These are phyloP conservation scores for Microbotryomycetes sp. DNA, from an alignment of 1,284 basidiomycete genomes.

Conservation along the genomic window DNA sequence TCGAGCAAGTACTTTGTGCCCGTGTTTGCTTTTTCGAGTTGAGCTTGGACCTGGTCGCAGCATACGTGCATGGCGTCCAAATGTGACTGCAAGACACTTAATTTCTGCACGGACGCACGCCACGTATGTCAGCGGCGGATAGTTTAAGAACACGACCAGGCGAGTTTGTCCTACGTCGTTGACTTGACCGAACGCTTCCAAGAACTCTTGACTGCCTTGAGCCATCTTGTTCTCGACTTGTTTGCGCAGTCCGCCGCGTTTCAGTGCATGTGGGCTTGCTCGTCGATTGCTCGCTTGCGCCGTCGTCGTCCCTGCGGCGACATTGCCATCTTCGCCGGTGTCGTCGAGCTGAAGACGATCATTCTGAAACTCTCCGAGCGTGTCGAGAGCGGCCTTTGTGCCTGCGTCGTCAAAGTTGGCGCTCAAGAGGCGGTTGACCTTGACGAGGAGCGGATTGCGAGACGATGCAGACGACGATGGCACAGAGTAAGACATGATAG, in stretches of 20 bases:
- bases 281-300: slow-evolving; percentile 42
- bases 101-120: slow-evolving; percentile 51
- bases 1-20: slow-evolving; percentile 78
- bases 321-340: slow-evolving; percentile 3
- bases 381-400: slow-evolving; percentile 70
- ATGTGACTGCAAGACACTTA: slow-evolving; percentile 65
- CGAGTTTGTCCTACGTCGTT: slow-evolving; percentile 66
- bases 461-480: slow-evolving; percentile 37
- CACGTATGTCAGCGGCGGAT: not conserved
- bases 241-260: slow-evolving; percentile 61
- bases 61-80: slow-evolving; percentile 67
- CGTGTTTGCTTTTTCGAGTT: slow-evolving; percentile 66
- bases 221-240: slow-evolving; percentile 77
- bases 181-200: slow-evolving; percentile 74
- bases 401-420: slow-evolving; percentile 69
- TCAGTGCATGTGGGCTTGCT: slow-evolving; percentile 35
- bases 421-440: slow-evolving; percentile 81
- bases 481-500: not conserved
- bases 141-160: no score
- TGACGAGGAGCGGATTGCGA: slow-evolving; percentile 59
- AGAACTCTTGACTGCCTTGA: slow-evolving; percentile 68
- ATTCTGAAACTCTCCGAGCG: slow-evolving; percentile 66
- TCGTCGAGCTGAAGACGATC: slow-evolving; percentile 13
- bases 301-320: slow-evolving; percentile 34
- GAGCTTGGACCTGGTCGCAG: slow-evolving; percentile 72